Evolutionary conservation across 495 filamentous ascomycete genomes (phyloP).

Genomic region (Penicillium nucicola): DNA sequence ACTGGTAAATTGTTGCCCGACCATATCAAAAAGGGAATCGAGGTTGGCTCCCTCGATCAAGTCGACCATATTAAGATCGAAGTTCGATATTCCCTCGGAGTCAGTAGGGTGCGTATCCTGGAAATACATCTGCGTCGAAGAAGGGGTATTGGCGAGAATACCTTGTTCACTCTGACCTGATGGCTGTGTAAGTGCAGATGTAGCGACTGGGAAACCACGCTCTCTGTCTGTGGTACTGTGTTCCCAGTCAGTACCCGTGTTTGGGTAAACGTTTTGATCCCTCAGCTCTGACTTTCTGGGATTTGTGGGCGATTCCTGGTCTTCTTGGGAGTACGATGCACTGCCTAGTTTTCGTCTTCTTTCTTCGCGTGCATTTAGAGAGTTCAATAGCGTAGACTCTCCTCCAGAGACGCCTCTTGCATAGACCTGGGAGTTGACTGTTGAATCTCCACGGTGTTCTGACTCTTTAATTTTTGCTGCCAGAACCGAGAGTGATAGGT

Average conservation of each 20-base stretch:
- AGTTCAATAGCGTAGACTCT: background rate
- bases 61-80: conserved; percentile 40
- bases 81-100: conserved; percentile 20
- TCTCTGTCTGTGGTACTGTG: background rate
- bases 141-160: background rate
- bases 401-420: conserved; percentile 1
- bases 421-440: conserved; percentile 12
- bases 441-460: background rate
- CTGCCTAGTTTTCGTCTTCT: background rate
- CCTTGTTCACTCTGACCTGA: background rate
- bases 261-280: background rate
- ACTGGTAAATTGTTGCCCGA: conserved; percentile 36
- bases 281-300: background rate
- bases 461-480: conserved; percentile 22
- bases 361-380: background rate
- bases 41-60: conserved; percentile 35
- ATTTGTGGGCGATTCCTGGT: background rate
- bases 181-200: background rate
- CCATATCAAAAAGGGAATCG: conserved; percentile 37
- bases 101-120: conserved; percentile 8
- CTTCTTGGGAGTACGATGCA: background rate
- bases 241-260: no score
- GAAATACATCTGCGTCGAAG: conserved; percentile 9
- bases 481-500: conserved; percentile 30
- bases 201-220: background rate